A percentile compares a stretch with the other conserved stretches of the same genome.
phyloP scores from a whole-genome alignment of 192 early-diverging fungal species.

The Powellomyces hirtus region DNA sequence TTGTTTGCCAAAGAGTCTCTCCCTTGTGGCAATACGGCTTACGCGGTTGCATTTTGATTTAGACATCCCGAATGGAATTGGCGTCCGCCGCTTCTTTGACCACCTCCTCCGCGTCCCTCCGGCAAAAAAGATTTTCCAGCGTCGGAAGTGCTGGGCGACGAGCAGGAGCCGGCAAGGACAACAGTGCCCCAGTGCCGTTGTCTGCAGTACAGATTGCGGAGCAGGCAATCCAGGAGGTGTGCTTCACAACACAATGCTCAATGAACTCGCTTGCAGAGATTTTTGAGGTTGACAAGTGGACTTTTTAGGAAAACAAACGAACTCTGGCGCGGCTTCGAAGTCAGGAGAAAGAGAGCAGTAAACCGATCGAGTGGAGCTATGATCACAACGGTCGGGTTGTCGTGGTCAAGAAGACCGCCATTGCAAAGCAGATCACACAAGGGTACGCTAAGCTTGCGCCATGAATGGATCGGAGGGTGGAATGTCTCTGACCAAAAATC shows the following conservation, averaged over 20 bases:
- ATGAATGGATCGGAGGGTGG: not conserved
- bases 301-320: conserved; percentile 11
- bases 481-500: too few species aligned
- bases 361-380: conserved; percentile 30
- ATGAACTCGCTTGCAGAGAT: not conserved
- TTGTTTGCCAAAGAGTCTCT: too few species aligned
- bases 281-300: not conserved
- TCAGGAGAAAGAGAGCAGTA: conserved; percentile 34
- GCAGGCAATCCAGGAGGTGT: conserved; percentile 43
- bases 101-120: conserved; percentile 1
- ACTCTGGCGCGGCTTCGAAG: conserved; percentile 24
- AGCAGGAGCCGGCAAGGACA: not conserved
- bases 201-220: conserved; percentile 30
- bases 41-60: too few species aligned
- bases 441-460: not conserved
- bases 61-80: conserved; percentile 5
- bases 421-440: not conserved
- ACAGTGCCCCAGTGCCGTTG: conserved; percentile 1
- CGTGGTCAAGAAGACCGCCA: conserved; percentile 24
- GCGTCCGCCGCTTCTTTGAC: conserved; percentile 15
- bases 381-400: conserved; percentile 39
- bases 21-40: too few species aligned
- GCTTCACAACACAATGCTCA: not conserved
- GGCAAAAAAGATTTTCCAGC: not conserved
- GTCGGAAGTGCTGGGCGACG: conserved; percentile 7